phyloP scores from a whole-genome alignment of 257 asterid genomes.

The Primulina tabacum region DNA sequence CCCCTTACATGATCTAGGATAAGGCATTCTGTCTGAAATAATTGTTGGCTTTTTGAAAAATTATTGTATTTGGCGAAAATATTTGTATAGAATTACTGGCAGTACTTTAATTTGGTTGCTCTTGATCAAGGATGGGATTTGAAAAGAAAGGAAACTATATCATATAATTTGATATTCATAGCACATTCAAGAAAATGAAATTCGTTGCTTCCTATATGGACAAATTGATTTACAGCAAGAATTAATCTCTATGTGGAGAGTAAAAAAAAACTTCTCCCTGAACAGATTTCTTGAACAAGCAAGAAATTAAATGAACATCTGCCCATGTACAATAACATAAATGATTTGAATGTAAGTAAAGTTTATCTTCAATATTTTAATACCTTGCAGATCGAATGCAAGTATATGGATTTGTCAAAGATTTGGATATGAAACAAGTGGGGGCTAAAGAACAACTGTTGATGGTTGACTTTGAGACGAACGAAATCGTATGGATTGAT shows the following conservation, averaged over 20 bases:
- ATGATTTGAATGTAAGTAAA: background rate
- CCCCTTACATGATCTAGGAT: constrained; percentile 29
- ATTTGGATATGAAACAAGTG: background rate
- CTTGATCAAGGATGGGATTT: background rate
- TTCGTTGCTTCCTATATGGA: background rate
- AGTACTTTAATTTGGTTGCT: background rate
- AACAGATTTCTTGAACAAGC: too few relatives aligned
- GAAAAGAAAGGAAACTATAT: background rate
- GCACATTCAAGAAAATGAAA: background rate
- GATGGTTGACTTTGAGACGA: background rate
- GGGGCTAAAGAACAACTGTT: background rate
- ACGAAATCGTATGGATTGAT: background rate
- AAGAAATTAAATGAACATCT: too few relatives aligned
- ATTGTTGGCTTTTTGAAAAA: background rate
- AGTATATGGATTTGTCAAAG: background rate
- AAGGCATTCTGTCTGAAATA: constrained; percentile 16
- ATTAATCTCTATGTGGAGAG: background rate
- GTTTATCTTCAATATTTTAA: background rate
- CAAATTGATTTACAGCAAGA: too few relatives aligned
- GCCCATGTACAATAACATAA: too few relatives aligned
- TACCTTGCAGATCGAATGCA: too few relatives aligned
- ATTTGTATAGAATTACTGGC: background rate
- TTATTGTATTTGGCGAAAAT: background rate
- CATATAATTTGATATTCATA: background rate
- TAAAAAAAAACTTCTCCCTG: too few relatives aligned